Conservation (phyloP, 202 grass and related monocot species). For the Zizania palustris region DNA sequence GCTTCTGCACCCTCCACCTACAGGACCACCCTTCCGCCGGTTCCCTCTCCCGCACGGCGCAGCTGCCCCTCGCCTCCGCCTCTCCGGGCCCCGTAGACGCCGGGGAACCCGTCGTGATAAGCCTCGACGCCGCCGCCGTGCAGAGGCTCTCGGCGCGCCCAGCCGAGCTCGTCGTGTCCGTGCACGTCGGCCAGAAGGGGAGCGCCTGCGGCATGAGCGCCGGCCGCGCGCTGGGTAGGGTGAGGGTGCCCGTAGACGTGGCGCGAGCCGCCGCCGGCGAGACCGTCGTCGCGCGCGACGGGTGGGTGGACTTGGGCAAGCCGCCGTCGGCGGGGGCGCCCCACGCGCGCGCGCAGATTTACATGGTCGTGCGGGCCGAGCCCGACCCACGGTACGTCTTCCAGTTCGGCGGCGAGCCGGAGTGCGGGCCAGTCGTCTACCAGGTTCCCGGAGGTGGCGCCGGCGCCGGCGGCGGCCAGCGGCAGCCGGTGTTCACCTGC, state of each 20-base stretch:
- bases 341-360: conserved; percentile 53
- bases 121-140: conserved; percentile 68
- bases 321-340: neutral
- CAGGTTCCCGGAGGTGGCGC: conserved; percentile 75
- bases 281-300: conserved; percentile 58
- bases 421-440: conserved; percentile 91
- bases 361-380: conserved; percentile 80
- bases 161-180: conserved; percentile 63
- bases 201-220: conserved; percentile 58
- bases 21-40: conserved; percentile 44
- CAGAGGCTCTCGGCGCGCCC: conserved; percentile 52
- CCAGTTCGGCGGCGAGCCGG: conserved; percentile 92
- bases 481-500: conserved; percentile 93
- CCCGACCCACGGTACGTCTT: conserved; percentile 92
- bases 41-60: conserved; percentile 50
- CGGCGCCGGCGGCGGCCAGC: conserved; percentile 49
- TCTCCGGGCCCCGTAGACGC: neutral
- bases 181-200: conserved; percentile 61
- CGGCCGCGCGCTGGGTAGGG: conserved; percentile 54
- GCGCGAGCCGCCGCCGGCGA: conserved; percentile 51
- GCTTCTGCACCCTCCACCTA: conserved; percentile 85
- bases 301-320: conserved; percentile 76
- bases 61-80: conserved; percentile 62
- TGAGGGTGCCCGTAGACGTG: conserved; percentile 60
- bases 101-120: conserved; percentile 59